Base-by-base conservation (phyloP, 306 rosid species). In the Mimosa pudica region DNA sequence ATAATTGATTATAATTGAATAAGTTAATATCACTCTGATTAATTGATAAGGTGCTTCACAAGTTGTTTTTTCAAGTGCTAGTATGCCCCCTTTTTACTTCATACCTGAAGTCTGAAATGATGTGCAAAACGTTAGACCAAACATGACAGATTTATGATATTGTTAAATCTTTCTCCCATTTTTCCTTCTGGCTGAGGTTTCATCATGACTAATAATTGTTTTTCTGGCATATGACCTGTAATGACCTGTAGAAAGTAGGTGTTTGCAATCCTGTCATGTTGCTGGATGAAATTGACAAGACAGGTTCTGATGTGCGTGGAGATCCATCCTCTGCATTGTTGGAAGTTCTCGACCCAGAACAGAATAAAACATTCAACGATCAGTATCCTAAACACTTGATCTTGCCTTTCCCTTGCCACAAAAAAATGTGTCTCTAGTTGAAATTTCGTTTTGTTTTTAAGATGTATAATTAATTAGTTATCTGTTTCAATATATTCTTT, bases 341-440 rank as follows among this genome's bases (percentile, higher is more conserved):
- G 70, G 98, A 94, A 85, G 98, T 94, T 87, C 98, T 94, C 85
- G 98, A 94, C 83, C 97, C 97, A 54, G 98, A 94, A 74, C 98
- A 94, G 86, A 94, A 94, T 84, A 86, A 86, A 80, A 84, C 95
- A 77, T 94, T 94, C 92, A 92, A 88, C 82, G 97, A 94, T 82
- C 98, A 94, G 98, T 94, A 94, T 94, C 98, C 98, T 94, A 65
- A 63, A 81, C 82, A 52, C 52, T 69, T 81, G 36, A 57, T 57
- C 12, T 57, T 57, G 12, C 20, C 33, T 57, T 57, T 57, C 63
- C 33, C 62, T n/a, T 55, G 62, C 62, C 30, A n/a, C 62, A 55
- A 55, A 55, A 54, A 20, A 55, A 12, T 33, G 54, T 68, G 57
- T 33, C 61, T 51, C 57, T 57, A 62, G 64, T 81, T 72, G 48